Conservation (phyloP, 768 basidiomycete species). For the Phallus indusiatus region DNA sequence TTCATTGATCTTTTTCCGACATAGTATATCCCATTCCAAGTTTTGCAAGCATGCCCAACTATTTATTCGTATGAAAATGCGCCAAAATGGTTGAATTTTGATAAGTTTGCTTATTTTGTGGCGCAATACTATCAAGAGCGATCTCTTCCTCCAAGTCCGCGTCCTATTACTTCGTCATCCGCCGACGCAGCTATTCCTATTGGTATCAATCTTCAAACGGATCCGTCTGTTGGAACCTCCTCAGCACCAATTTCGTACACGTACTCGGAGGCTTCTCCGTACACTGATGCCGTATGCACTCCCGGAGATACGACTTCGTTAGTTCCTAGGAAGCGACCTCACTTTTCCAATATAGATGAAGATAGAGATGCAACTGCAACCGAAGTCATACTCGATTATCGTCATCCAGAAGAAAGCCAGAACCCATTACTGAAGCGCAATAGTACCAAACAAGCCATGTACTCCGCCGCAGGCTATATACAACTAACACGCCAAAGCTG, state of each 20-base stretch:
- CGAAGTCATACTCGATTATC: too few relatives aligned
- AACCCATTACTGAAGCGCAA: not conserved
- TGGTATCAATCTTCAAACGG: too few relatives aligned
- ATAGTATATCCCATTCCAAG: conserved; percentile 5
- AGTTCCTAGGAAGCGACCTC: too few relatives aligned
- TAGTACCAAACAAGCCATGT: not conserved
- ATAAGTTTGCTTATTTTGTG: conserved; percentile 4
- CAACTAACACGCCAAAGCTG: conserved; percentile 4
- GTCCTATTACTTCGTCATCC: not conserved
- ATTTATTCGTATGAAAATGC: conserved; percentile 7
- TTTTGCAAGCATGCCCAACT: conserved; percentile 6
- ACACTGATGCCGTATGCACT: not conserved
- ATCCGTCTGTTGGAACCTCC: too few relatives aligned
- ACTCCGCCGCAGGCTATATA: not conserved
- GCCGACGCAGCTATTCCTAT: not conserved
- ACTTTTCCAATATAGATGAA: too few relatives aligned
- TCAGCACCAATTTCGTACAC: too few relatives aligned
- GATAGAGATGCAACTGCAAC: too few relatives aligned
- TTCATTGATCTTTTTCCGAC: not conserved
- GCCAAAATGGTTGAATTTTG: not conserved
- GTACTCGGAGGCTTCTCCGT: not conserved
- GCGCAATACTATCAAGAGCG: conserved; percentile 1
- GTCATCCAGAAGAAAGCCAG: too few relatives aligned
- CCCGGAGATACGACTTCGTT: not conserved
- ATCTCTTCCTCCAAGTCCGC: not conserved